Evolutionary conservation across 1,284 basidiomycete species (phyloP).

Genomic region (Exobasidium rhododendri): DNA sequence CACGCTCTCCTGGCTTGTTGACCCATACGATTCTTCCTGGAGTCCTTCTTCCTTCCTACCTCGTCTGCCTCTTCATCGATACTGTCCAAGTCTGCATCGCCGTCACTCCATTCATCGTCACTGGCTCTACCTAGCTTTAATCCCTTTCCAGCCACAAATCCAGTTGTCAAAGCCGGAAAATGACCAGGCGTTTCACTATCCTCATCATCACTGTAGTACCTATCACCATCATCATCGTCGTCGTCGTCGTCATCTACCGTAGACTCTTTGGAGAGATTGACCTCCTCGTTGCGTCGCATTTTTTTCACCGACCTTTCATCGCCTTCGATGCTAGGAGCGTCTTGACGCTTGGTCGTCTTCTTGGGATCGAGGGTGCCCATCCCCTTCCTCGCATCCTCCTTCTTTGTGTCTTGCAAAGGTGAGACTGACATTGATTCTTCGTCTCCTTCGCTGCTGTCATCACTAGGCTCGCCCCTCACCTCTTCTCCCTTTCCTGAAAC

Average conservation of each 20-base stretch:
- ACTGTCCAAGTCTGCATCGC: slow-evolving; percentile 64
- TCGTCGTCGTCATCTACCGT: slow-evolving; percentile 10
- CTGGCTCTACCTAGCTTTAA: slow-evolving; percentile 57
- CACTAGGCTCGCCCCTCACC: too few relatives aligned
- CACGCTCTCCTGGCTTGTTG: slow-evolving; percentile 86
- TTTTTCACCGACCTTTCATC: not conserved
- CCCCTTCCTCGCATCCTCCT: not conserved
- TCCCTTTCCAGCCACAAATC: slow-evolving; percentile 66
- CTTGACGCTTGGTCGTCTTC: not conserved
- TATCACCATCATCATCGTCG: slow-evolving; percentile 14
- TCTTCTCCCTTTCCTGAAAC: not conserved
- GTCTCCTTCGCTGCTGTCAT: not conserved
- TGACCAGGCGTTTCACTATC: slow-evolving; percentile 59
- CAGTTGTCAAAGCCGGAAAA: slow-evolving; percentile 79
- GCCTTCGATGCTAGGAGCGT: not conserved
- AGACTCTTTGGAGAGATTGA: not conserved
- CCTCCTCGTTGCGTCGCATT: not conserved
- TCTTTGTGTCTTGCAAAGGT: not conserved
- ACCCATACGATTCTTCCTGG: slow-evolving; percentile 81
- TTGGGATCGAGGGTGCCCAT: not conserved
- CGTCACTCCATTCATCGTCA: slow-evolving; percentile 68
- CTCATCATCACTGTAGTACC: not conserved
- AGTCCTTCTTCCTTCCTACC: slow-evolving; percentile 20
- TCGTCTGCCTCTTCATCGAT: slow-evolving; percentile 57
- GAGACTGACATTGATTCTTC: too few relatives aligned